Percentiles rank a stretch among this genome's conserved stretches.
These are phyloP conservation scores for Geotrichum reessii DNA, from an alignment of 1,139 yeast species.

Conservation along the genomic window DNA sequence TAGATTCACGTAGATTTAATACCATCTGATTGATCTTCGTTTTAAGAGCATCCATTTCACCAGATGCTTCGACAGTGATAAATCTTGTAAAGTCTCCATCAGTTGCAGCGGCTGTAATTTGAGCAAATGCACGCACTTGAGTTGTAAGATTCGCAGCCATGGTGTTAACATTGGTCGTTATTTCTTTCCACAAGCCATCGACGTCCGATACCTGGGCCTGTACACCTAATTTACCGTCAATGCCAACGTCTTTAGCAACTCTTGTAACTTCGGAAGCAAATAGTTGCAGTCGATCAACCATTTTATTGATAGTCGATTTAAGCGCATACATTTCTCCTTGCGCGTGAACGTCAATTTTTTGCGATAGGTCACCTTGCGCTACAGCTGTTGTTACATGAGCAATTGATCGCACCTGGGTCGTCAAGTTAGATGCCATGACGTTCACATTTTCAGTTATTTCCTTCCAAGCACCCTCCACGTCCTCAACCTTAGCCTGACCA, in stretches of 20 bases:
- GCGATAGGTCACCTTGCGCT: slow-evolving; percentile 84
- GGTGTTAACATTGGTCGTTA: slow-evolving; percentile 86
- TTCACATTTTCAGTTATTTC: slow-evolving; percentile 86
- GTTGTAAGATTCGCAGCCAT: slow-evolving; percentile 90
- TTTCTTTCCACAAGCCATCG: slow-evolving; percentile 88
- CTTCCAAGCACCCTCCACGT: slow-evolving; percentile 92
- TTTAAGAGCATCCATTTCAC: slow-evolving; percentile 90
- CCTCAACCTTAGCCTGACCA: slow-evolving; percentile 87
- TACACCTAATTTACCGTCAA: slow-evolving; percentile 85
- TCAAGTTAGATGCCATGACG: slow-evolving; percentile 82
- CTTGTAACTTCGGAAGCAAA: slow-evolving; percentile 85
- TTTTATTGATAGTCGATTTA: slow-evolving; percentile 75
- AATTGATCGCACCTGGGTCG: slow-evolving; percentile 83
- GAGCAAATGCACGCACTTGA: slow-evolving; percentile 90
- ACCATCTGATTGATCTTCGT: slow-evolving; percentile 92
- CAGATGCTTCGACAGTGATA: slow-evolving; percentile 84
- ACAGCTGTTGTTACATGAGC: slow-evolving; percentile 91
- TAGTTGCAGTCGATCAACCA: slow-evolving; percentile 86
- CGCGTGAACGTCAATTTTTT: slow-evolving; percentile 83
- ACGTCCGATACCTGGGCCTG: slow-evolving; percentile 89
- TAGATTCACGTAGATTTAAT: slow-evolving; percentile 75
- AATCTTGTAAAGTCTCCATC: slow-evolving; percentile 89
- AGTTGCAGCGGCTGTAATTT: slow-evolving; percentile 88
- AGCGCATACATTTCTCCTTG: slow-evolving; percentile 76
- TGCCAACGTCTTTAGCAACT: slow-evolving; percentile 89